Conservation (phyloP, 139 green algal genomes). For the Trebouxia sp. region DNA sequence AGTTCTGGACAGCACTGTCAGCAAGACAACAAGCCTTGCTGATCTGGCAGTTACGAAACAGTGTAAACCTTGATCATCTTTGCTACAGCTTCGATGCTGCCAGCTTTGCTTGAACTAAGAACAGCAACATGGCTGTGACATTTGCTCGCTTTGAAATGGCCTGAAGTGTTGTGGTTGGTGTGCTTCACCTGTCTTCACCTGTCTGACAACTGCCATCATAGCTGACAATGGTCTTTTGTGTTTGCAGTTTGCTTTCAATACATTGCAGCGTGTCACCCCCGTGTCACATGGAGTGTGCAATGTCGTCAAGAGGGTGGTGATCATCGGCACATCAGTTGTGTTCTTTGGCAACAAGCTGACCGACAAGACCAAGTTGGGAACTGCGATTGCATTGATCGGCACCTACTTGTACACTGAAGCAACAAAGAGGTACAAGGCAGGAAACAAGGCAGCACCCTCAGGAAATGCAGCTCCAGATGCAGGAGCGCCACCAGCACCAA, state of each 20-base stretch:
- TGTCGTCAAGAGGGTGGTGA: constrained; percentile 98
- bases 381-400: constrained; percentile 62
- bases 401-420: constrained; percentile 86
- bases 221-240: neutral
- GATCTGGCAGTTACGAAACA: too few relatives aligned
- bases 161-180: too few relatives aligned
- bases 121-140: too few relatives aligned
- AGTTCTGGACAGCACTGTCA: too few relatives aligned
- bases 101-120: too few relatives aligned
- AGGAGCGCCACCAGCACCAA: neutral
- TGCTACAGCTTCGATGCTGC: too few relatives aligned
- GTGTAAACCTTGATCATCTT: too few relatives aligned
- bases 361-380: constrained; percentile 85
- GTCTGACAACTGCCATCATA: too few relatives aligned
- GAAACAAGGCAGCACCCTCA: neutral
- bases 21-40: too few relatives aligned
- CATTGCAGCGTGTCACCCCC: constrained; percentile 90
- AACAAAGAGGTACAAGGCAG: constrained; percentile 37
- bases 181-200: too few relatives aligned
- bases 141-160: too few relatives aligned
- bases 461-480: too few relatives aligned
- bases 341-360: constrained; percentile 85
- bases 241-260: constrained; percentile 97
- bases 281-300: constrained; percentile 99
- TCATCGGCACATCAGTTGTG: constrained; percentile 90